Conservation (phyloP, 2,329 filamentous ascomycete genomes). For the Aspergillus candidus region DNA sequence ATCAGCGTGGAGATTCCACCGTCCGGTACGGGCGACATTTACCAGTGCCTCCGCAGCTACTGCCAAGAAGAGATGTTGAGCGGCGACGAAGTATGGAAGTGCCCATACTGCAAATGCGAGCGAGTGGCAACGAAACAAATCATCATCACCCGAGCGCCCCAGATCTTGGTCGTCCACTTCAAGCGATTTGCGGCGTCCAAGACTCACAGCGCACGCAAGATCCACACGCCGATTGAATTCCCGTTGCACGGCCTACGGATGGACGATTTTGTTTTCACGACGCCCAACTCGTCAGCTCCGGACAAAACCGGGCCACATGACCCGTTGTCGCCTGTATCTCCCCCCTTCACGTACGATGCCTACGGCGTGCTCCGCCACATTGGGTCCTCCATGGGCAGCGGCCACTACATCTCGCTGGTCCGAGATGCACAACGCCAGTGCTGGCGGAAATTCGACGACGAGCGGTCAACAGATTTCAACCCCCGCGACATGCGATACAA, state of each 20-base stretch:
- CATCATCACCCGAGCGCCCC: conserved; percentile 70
- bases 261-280: conserved; percentile 53
- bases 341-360: conserved; percentile 70
- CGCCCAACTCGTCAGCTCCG: conserved; percentile 29
- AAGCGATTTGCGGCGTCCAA: conserved; percentile 60
- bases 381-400: conserved; percentile 60
- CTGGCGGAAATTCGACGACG: conserved; percentile 59
- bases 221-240: conserved; percentile 67
- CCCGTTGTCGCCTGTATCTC: conserved; percentile 41
- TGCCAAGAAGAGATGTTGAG: conserved; percentile 61
- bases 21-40: conserved; percentile 53
- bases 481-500: conserved; percentile 45
- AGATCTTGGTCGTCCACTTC: conserved; percentile 71
- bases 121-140: conserved; percentile 64
- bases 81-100: conserved; percentile 64
- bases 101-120: conserved; percentile 65
- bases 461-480: conserved; percentile 50
- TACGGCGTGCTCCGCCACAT: conserved; percentile 79
- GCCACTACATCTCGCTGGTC: conserved; percentile 74
- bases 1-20: conserved; percentile 65
- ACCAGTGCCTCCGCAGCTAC: conserved; percentile 65
- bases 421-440: conserved; percentile 52
- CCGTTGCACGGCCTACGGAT: conserved; percentile 65
- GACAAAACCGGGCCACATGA: conserved; percentile 50
- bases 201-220: conserved; percentile 57